phyloP scores from a whole-genome alignment of 2,329 filamentous ascomycete species.

The Clonostachys solani region DNA sequence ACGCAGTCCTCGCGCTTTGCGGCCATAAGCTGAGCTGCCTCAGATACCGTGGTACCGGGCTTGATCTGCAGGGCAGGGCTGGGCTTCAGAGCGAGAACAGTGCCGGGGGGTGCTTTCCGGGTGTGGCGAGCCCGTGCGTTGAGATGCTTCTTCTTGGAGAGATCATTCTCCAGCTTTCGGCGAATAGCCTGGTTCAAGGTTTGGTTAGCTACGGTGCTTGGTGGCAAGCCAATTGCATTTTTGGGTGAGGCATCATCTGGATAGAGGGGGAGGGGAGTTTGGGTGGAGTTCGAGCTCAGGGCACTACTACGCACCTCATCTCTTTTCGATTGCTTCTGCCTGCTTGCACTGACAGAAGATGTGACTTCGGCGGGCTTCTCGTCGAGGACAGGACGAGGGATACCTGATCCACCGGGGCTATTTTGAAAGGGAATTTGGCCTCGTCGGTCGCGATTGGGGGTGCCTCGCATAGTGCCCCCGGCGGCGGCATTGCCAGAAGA shows the following conservation, averaged over 20 bases:
- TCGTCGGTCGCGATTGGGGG: slow-evolving; percentile 4
- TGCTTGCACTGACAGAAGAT: slow-evolving; percentile 84
- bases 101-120: slow-evolving; percentile 92
- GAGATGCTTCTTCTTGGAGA: slow-evolving; percentile 93
- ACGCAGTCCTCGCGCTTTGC: slow-evolving; percentile 98
- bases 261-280: background rate
- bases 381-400: slow-evolving; percentile 64
- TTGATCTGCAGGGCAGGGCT: slow-evolving; percentile 98
- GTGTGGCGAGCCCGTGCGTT: slow-evolving; percentile 75
- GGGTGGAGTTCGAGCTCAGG: background rate
- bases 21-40: slow-evolving; percentile 97
- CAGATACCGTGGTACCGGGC: slow-evolving; percentile 86
- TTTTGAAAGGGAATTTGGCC: slow-evolving; percentile 20
- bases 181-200: slow-evolving; percentile 73
- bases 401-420: slow-evolving; percentile 60
- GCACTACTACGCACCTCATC: slow-evolving; percentile 73
- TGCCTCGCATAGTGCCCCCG: slow-evolving; percentile 3
- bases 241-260: background rate
- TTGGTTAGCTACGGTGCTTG: background rate
- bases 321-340: slow-evolving; percentile 93
- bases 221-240: background rate
- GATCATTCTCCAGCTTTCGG: slow-evolving; percentile 92
- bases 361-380: slow-evolving; percentile 58
- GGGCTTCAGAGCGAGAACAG: slow-evolving; percentile 90
- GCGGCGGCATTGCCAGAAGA: slow-evolving; percentile 3